Evolutionary conservation across 495 filamentous ascomycete genomes (phyloP), one percentile per base, ranked within the genome.

Genomic region (Cairneyella variabilis): DNA sequence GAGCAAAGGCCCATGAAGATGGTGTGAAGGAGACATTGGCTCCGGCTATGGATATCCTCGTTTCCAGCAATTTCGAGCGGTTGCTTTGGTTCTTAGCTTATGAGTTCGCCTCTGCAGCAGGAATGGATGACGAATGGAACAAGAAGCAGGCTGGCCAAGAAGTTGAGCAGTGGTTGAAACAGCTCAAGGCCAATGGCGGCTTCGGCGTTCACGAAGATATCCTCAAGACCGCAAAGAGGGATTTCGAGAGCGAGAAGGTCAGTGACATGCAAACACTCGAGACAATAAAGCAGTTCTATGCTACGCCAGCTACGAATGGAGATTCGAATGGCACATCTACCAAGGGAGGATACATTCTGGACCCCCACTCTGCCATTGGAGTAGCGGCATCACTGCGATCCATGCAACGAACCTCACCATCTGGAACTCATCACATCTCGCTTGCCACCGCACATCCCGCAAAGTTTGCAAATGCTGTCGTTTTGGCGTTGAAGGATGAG

Each of bases 41-140:
- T 47, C 92, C 93, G 0, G 93, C 93, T 17, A 98, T 98, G 93
- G 93, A 97, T 66, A 97, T 97, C 48, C 77, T 97, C 11, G 90
- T 97, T 30, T 88, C 83, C 48, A 90, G 85, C 67, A 98, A 98
- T 76, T 97, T 98, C 67, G 93, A 98, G 75, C 80, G 93, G 23
- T 76, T 98, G 0, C 76, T 98, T n/a, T 97, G 92, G 92, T 96
- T 86, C 74, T 76, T 96, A 10, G 83, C 89, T 1, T 83, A 85
- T 67, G 74, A 83, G 53, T 82, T 79, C 56, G 76, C 79, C 22
- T 53, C 69, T 9, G 64, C 62, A 36, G 69, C 69, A 21, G 70
- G 71, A n/a, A 75, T 81, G 74, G 75, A 81, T 51, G 78, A 76
- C 40, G 71, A 82, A 57, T 78, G 72, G 63, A 79, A 75, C 61